phyloP scores from a whole-genome alignment of 148 eudicot genomes.

The Persicaria tinctoria region DNA sequence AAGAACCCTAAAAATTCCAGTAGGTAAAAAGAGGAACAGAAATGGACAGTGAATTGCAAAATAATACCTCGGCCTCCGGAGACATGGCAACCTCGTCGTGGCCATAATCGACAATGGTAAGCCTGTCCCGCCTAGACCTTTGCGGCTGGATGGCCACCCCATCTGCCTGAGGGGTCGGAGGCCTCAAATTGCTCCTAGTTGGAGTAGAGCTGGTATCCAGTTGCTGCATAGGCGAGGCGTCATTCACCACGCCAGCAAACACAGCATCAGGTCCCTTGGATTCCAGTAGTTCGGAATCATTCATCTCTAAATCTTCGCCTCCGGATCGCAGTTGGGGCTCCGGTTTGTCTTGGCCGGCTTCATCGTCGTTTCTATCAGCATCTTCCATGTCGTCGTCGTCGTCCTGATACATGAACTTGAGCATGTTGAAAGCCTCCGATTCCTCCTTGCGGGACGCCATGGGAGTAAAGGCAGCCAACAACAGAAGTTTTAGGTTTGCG shows the following conservation, averaged over 20 bases:
- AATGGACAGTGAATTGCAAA: neutral
- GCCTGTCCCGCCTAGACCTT: conserved; percentile 28
- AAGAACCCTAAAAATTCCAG: neutral
- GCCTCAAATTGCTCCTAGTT: conserved; percentile 18
- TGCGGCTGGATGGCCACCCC: conserved; percentile 16
- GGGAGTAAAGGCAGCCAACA: neutral
- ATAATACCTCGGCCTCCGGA: conserved; percentile 72
- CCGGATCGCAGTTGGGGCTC: conserved; percentile 8
- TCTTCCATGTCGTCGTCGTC: conserved; percentile 64
- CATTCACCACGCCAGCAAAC: neutral
- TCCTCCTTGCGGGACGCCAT: conserved; percentile 52
- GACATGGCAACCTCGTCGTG: conserved; percentile 80
- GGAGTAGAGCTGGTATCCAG: conserved; percentile 22
- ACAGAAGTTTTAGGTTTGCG: neutral
- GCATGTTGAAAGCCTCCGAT: conserved; percentile 63
- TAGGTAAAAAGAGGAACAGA: neutral
- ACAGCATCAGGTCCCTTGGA: conserved; percentile 4
- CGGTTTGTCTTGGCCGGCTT: conserved; percentile 14
- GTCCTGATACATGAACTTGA: conserved; percentile 55
- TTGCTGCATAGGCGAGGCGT: neutral
- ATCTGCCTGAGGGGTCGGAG: conserved; percentile 25
- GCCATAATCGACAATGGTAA: conserved; percentile 75
- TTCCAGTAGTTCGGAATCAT: neutral
- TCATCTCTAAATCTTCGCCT: conserved; percentile 1
- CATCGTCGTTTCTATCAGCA: conserved; percentile 24